Base-by-base conservation (phyloP, 176 grass and related monocot genomes). In the sorghum (Sorghum bicolor) region DNA sequence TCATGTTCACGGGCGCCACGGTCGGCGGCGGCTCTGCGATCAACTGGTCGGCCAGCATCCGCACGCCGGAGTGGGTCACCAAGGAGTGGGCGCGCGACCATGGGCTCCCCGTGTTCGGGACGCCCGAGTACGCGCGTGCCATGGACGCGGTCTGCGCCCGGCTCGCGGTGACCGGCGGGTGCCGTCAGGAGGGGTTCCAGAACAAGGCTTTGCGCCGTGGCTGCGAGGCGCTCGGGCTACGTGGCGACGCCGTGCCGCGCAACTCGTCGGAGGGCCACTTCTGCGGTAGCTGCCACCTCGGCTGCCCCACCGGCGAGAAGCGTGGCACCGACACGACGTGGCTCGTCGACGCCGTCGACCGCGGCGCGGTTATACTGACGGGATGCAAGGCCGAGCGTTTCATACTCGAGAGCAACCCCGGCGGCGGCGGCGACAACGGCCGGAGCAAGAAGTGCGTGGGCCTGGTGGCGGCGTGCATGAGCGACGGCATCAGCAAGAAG, bases 31-130 rank as follows among this genome's bases (percentile, higher is more conserved):
- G 93, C 30, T 86, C 93, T 0, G 88, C 88, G 11, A 66, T 95
- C 63, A 95, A 92, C 88, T 95, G 93, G 90, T 90, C 93, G 1
- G 90, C 90, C 31, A 75, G 88, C 41, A 85, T 95, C 67, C 80
- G 81, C 70, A 95, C 90, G 1, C 93, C 93, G 37, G 86, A 81
- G 43, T 8, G 57, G 31, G 88, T 95, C 20, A 37, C 82, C 19
- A 37, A 43, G 31, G 90, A 90, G 67, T 95, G 93, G 93, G 85
- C 88, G 5, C 68, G 77, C 44, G 66, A 90, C 9, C 83, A 84
- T 9, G 75, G 43, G 6, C 86, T 95, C 28, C 63, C 64, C 1
- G n/a, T 95, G 63, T 95, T 95, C 45, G 58, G 45, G 29, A 61
- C 76, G 36, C 24, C 70, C 1, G 80, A 37, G 17, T 92, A 95